A percentile compares a stretch with the other conserved stretches of the same genome.
These are phyloP conservation scores for Gossypium bickii DNA, from an alignment of 345 rosid species.

Conservation along the genomic window DNA sequence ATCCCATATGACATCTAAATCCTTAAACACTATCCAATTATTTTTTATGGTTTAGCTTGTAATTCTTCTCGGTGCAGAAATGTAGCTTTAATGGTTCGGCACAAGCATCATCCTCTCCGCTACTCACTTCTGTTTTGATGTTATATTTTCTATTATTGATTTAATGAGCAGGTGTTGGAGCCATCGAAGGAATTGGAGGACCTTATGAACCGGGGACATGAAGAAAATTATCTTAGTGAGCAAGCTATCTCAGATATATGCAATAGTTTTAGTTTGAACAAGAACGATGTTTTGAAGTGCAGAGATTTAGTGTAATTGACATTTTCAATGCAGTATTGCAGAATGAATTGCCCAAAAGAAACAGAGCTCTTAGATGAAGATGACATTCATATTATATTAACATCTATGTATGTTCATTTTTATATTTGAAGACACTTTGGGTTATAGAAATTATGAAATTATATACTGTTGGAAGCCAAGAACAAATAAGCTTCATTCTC, in stretches of 20 bases:
- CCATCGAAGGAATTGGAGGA: constrained; percentile 66
- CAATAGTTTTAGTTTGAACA: constrained; percentile 47
- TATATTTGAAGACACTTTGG: no score
- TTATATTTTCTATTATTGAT: neutral
- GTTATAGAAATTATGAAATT: no score
- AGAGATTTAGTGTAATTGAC: constrained; percentile 32
- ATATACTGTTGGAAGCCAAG: no score
- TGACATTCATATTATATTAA: no score
- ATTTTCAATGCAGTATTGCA: neutral
- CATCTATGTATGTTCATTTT: no score
- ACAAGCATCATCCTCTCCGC: neutral
- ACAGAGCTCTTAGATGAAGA: no score
- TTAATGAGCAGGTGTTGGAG: constrained; percentile 44
- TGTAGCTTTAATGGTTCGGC: neutral
- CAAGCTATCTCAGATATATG: constrained; percentile 46
- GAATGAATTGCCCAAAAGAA: no score
- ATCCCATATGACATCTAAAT: neutral
- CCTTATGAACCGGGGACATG: constrained; percentile 28
- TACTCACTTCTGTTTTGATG: neutral
- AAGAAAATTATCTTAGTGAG: constrained; percentile 45
- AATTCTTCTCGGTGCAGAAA: neutral
- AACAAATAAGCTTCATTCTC: no score
- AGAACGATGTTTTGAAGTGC: constrained; percentile 58
- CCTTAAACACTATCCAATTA: neutral
- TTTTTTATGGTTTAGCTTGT: neutral